Evolutionary conservation across 345 rosid species (phyloP).

Genomic region (Linum usitatissimum): DNA sequence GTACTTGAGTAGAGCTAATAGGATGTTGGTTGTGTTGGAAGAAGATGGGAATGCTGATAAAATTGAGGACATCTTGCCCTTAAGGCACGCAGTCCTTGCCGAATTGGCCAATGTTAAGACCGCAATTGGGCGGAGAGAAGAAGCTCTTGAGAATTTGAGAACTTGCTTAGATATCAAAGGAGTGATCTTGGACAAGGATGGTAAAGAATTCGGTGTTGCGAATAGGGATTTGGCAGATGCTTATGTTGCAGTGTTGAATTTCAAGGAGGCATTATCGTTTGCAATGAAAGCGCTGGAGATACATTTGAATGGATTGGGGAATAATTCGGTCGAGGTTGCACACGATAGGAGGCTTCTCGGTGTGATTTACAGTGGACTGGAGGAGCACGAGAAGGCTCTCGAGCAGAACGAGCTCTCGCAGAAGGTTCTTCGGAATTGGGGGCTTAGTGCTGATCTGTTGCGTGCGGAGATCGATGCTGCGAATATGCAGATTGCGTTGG

Average conservation of each 20-base stretch:
- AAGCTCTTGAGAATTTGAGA: conserved; percentile 63
- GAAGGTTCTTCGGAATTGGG: conserved; percentile 75
- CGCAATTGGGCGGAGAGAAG: conserved; percentile 88
- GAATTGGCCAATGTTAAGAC: conserved; percentile 78
- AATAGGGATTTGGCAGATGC: conserved; percentile 73
- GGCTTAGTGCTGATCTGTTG: conserved; percentile 55
- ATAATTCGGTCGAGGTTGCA: conserved; percentile 77
- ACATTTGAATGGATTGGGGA: conserved; percentile 55
- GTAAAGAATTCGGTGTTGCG: conserved; percentile 68
- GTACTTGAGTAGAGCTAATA: conserved; percentile 64
- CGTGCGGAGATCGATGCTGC: conserved; percentile 81
- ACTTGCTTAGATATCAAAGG: conserved; percentile 75
- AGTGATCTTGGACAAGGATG: conserved; percentile 51
- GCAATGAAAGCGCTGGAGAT: conserved; percentile 65
- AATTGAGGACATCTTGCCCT: conserved; percentile 51
- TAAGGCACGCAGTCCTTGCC: conserved; percentile 63
- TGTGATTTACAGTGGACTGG: conserved; percentile 77
- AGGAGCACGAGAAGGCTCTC: conserved; percentile 73
- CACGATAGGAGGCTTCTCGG: conserved; percentile 81
- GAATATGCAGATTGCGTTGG: conserved; percentile 81
- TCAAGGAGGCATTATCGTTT: conserved; percentile 69
- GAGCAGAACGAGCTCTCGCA: conserved; percentile 72
- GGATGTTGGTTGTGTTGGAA: conserved; percentile 48
- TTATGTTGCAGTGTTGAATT: conserved; percentile 70
- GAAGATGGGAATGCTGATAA: conserved; percentile 29